Conservation (phyloP, 106 monocot species). For the Agapanthus africanus region DNA sequence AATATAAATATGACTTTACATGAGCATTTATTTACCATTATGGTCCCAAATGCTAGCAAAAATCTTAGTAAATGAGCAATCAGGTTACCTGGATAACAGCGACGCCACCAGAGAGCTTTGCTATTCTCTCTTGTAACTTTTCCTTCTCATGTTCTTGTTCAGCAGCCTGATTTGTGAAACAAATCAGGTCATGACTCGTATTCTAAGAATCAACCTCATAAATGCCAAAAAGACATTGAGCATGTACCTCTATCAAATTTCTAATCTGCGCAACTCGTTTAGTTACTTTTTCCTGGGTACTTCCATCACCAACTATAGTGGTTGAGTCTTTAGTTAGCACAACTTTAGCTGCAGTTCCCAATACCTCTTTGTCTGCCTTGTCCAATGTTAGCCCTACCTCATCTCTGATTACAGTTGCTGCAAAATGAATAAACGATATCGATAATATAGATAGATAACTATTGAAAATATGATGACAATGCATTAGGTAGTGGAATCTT, state of each 20-base stretch:
- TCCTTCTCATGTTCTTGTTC: slow-evolving; percentile 77
- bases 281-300: slow-evolving; percentile 57
- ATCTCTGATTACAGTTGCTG: slow-evolving; percentile 69
- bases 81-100: slow-evolving; percentile 63
- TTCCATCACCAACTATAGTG: slow-evolving; percentile 70
- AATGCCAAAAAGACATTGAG: too few relatives aligned
- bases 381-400: slow-evolving; percentile 65
- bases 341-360: slow-evolving; percentile 62
- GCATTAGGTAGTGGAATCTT: too few relatives aligned
- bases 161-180: slow-evolving; percentile 35
- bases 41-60: too few relatives aligned
- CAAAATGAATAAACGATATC: too few relatives aligned
- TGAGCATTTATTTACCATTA: too few relatives aligned
- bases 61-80: background rate
- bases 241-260: slow-evolving; percentile 57
- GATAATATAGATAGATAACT: too few relatives aligned
- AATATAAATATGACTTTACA: too few relatives aligned
- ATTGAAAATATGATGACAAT: too few relatives aligned
- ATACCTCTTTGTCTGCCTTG: slow-evolving; percentile 56
- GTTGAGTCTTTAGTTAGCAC: slow-evolving; percentile 67
- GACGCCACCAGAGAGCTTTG: slow-evolving; percentile 75
- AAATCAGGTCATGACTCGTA: background rate
- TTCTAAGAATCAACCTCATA: too few relatives aligned
- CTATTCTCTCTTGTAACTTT: slow-evolving; percentile 71
- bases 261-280: slow-evolving; percentile 58